These are phyloP conservation scores for Xylaria sp. DNA, from an alignment of 2,329 filamentous ascomycete species.

Conservation along the genomic window DNA sequence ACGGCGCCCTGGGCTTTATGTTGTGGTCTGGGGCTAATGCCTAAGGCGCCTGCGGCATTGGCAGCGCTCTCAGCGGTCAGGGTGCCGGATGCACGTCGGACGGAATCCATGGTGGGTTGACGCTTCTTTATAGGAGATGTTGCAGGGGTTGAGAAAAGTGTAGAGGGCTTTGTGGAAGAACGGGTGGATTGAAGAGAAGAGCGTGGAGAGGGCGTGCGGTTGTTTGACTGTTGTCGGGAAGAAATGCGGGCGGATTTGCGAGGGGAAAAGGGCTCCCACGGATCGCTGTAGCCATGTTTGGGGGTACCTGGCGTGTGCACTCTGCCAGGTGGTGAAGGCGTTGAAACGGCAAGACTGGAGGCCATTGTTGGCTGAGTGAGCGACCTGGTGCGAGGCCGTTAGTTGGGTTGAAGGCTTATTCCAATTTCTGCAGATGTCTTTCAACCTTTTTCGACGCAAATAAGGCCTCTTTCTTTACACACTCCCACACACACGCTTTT, in stretches of 20 bases:
- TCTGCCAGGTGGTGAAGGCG: constrained; percentile 68
- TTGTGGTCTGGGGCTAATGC: constrained; percentile 47
- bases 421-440: constrained; percentile 20
- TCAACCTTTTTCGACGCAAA: neutral
- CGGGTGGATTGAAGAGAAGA: constrained; percentile 43
- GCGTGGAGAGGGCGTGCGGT: constrained; percentile 67
- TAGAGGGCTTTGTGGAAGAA: constrained; percentile 35
- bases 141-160: constrained; percentile 55
- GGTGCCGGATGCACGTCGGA: constrained; percentile 58
- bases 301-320: constrained; percentile 76
- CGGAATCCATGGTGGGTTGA: constrained; percentile 58
- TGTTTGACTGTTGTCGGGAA: constrained; percentile 61
- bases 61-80: constrained; percentile 57
- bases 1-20: constrained; percentile 44
- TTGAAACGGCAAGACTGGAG: constrained; percentile 54
- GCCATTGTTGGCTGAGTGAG: constrained; percentile 50
- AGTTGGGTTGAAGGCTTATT: constrained; percentile 12
- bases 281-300: constrained; percentile 72
- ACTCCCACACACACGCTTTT: neutral
- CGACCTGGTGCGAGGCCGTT: constrained; percentile 22
- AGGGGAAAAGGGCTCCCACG: constrained; percentile 77
- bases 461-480: neutral
- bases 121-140: constrained; percentile 64
- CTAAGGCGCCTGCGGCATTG: constrained; percentile 56
- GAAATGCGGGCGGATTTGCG: constrained; percentile 75